These are phyloP conservation scores for Rhodotorula babjevae DNA, from an alignment of 768 basidiomycete species.

Conservation along the genomic window DNA sequence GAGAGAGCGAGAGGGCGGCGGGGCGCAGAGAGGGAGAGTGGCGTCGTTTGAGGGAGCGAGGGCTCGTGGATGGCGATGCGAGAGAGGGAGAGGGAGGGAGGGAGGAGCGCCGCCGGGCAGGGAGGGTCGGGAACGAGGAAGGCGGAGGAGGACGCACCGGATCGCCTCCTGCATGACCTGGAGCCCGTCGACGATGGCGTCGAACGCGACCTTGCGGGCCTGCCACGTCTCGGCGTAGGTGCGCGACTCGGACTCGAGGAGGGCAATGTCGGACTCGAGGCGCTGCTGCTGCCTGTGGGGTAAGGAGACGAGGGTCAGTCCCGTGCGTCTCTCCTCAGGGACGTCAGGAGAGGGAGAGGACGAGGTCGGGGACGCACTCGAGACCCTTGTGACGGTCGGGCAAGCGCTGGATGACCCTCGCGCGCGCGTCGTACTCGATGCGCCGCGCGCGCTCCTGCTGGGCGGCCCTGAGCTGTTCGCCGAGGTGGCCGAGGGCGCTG, in stretches of 20 bases:
- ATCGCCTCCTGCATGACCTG: slow-evolving; percentile 31
- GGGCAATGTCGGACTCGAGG: slow-evolving; percentile 15
- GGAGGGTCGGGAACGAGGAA: too few species aligned
- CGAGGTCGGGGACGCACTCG: slow-evolving; percentile 15
- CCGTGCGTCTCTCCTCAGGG: too few species aligned
- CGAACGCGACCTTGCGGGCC: slow-evolving; percentile 18
- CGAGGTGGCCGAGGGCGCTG: neutral
- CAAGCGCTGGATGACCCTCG: slow-evolving; percentile 10
- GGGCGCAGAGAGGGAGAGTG: too few species aligned
- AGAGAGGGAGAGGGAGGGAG: neutral
- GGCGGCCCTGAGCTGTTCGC: neutral
- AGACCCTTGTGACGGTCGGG: slow-evolving; percentile 21
- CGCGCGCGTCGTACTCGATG: slow-evolving; percentile 32
- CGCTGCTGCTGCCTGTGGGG: slow-evolving; percentile 10
- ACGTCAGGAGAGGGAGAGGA: neutral
- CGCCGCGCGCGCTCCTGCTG: slow-evolving; percentile 28
- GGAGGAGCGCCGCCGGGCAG: too few species aligned
- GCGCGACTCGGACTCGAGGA: slow-evolving; percentile 7
- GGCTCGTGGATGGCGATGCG: neutral
- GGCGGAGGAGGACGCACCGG: slow-evolving; percentile 12
- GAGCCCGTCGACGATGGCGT: slow-evolving; percentile 16
- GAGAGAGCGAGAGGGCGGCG: too few species aligned
- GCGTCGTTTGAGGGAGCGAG: too few species aligned
- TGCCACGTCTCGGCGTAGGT: slow-evolving; percentile 29
- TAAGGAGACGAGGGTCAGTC: neutral